Conservation (phyloP, 2,329 filamentous ascomycete species). For the Fusarium concolor region DNA sequence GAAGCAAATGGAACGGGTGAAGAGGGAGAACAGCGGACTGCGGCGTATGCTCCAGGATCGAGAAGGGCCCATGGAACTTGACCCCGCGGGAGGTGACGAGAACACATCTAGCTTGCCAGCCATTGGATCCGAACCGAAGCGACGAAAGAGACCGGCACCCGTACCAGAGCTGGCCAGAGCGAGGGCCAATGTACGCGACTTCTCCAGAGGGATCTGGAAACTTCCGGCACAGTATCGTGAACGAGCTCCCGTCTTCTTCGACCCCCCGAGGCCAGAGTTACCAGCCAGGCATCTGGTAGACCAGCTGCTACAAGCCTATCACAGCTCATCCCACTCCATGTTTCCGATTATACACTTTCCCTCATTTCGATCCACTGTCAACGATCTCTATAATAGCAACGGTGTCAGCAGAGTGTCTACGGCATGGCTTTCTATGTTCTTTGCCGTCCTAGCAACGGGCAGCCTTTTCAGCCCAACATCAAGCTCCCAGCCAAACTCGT, state of each 20-base stretch:
- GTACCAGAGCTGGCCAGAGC: conserved; percentile 78
- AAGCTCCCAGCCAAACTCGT: conserved; percentile 64
- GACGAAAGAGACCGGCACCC: conserved; percentile 69
- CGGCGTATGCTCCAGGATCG: conserved; percentile 70
- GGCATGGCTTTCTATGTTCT: conserved; percentile 84
- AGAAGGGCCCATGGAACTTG: conserved; percentile 63
- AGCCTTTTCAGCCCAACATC: conserved; percentile 75
- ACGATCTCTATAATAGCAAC: conserved; percentile 78
- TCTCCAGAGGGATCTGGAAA: conserved; percentile 83
- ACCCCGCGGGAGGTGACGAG: conserved; percentile 61
- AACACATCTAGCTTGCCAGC: conserved; percentile 69
- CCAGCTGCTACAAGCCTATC: conserved; percentile 79
- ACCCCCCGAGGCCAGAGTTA: conserved; percentile 70
- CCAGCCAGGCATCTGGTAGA: conserved; percentile 79
- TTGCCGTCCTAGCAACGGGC: conserved; percentile 84
- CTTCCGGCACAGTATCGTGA: conserved; percentile 76
- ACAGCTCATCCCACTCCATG: conserved; percentile 79
- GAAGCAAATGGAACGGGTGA: conserved; percentile 84
- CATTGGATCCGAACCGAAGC: conserved; percentile 73
- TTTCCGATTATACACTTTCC: conserved; percentile 92
- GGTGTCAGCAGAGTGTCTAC: conserved; percentile 65
- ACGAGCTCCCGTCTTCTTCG: conserved; percentile 61
- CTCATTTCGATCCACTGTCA: conserved; percentile 79
- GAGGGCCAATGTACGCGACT: conserved; percentile 76
- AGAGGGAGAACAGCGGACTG: conserved; percentile 81